Base-by-base conservation (phyloP, 2,329 filamentous ascomycete genomes). In the Penicillium sp. region DNA sequence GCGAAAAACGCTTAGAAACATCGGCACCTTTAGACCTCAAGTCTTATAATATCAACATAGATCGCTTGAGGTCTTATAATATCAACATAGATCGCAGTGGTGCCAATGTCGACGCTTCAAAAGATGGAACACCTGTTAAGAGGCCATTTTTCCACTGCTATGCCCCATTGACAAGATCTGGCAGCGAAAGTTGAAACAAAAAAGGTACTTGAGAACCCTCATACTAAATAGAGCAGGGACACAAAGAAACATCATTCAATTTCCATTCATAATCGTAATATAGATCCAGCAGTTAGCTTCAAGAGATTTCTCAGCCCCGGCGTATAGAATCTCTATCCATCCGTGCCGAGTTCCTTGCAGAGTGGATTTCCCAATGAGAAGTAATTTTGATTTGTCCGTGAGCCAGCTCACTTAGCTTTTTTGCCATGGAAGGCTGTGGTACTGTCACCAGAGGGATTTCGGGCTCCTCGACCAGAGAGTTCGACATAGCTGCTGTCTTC, bases 291-390 rank as follows among this genome's bases (percentile, higher is more conserved):
- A 5, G 10, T 20, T 24, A 41, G 13, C n/a, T 20, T 3, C 22
- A 27, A 27, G 5, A 33, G 20, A 2, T 13, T 6, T 5, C 9
- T 51, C 39, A 57, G 25, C 42, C 48, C 33, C 47, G 50, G 16
- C 50, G 46, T 30, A 59, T 46, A 11, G 56, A 55, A 42, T 58
- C 50, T 35, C 43, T 54, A 36, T 61, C 57, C 13, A 61, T 7
- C 20, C 58, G 54, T 9, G 58, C 44, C 5, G 60, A 63, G 35
- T 61, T 59, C 8, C 60, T 49, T 18, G 60, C 44, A 13, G 60
- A 63, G 56, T 61, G 60, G 44, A 63, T 60, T 25, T 63, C 60
- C 60, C 60, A 63, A 31, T 63, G 52, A 2, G 58, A 63, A 13
- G 58, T 63, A 31, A 63, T 58, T 16, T 56, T 55, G 31, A 63